Evolutionary conservation across 192 early-diverging fungal species (phyloP), one percentile per base, ranked within the genome.

Genomic region (Umbelopsis vinacea): DNA sequence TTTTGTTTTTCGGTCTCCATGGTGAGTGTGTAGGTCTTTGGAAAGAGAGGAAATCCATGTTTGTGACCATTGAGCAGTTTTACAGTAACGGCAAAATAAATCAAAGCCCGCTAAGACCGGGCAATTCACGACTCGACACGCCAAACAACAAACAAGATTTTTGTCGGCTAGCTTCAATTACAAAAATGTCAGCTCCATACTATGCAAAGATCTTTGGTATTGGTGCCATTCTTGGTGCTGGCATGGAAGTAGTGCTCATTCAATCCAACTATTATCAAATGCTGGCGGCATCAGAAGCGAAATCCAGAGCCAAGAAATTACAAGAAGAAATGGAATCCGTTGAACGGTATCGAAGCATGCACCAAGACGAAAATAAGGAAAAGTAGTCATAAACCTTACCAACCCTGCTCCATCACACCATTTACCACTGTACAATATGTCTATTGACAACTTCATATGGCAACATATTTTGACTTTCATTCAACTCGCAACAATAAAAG

Each of bases 1-100:
- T 84, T 90, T 46, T 85, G 74, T 53, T 89, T 81, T 73, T 90
- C 86, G 14, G 88, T 75, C 17, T 63, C 33, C 57, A 63, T 63
- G 26, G 57, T 63, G 57, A 37, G 14, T 63, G 14, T 63, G 33
- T 37, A 37, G 17, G 15, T 19, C 1, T 14, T 43, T 19, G 35
- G 26, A 63, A 63, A 35, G n/a, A 33, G 26, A 6, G 29, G 24
- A 6, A 29, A 29, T 29, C 29, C 29, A 29, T 3, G 29, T 1
- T 29, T 29, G 29, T 29, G 29, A 29, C 29, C 29, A 29, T 29
- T 3, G 29, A 29, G 29, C 29, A 29, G 12, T 7, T 35, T 35
- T 29, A n/a, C n/a, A n/a, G n/a, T n/a, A 4, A 4, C 11, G 11
- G 11, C n/a, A 3, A 0, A 7, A n/a, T 17, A 37, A 17, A 35